Evolutionary conservation across 1,284 basidiomycete species (phyloP).

Genomic region (Boletus semigastroideus): DNA sequence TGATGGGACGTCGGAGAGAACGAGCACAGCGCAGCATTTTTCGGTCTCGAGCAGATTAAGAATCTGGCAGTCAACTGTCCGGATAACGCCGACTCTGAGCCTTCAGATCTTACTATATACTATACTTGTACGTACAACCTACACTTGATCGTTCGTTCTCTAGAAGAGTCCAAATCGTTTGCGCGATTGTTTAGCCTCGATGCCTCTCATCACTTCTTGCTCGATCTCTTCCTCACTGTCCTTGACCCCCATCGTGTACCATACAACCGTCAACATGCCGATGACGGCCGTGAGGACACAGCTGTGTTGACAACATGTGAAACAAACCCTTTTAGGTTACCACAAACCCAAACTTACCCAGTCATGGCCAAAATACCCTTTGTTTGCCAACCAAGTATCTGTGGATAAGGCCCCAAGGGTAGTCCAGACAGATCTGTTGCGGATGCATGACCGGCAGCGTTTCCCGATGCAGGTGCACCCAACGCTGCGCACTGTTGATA

Average conservation of each 20-base stretch:
- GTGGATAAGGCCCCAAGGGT: conserved; percentile 64
- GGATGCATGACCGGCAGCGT: conserved; percentile 73
- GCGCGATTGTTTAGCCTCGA: conserved; percentile 55
- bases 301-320: conserved; percentile 28
- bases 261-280: conserved; percentile 78
- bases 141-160: neutral
- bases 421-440: conserved; percentile 65
- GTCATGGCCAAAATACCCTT: conserved; percentile 83
- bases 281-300: conserved; percentile 82
- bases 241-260: conserved; percentile 74
- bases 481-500: conserved; percentile 72
- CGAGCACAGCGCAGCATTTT: conserved; percentile 30
- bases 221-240: conserved; percentile 79
- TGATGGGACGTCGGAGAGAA: conserved; percentile 26
- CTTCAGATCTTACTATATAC: neutral
- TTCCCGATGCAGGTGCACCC: conserved; percentile 65
- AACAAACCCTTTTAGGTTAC: neutral
- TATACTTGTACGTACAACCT: neutral
- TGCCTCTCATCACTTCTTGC: conserved; percentile 54
- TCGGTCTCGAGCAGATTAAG: conserved; percentile 2
- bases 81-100: conserved; percentile 23
- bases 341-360: conserved; percentile 45
- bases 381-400: conserved; percentile 76
- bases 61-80: conserved; percentile 3
- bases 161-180: conserved; percentile 34